Conservation (phyloP, 2,329 filamentous ascomycete species). For the Allantophomopsis lycopodina region DNA sequence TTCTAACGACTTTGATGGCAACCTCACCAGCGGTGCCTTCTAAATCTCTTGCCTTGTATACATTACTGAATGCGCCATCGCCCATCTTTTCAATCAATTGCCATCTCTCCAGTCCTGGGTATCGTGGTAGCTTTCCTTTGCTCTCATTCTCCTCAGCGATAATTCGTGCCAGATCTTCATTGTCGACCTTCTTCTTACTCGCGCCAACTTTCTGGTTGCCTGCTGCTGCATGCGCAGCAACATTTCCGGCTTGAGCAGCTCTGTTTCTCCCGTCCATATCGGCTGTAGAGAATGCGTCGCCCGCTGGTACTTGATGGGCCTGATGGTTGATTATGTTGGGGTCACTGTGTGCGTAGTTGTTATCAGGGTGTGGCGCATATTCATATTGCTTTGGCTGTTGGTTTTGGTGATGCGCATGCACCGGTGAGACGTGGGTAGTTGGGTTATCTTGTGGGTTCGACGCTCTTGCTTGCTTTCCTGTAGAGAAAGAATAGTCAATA, state of each 20-base stretch:
- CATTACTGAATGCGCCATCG: conserved; percentile 96
- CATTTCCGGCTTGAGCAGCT: conserved; percentile 53
- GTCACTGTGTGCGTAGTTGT: conserved; percentile 39
- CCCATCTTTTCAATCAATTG: conserved; percentile 92
- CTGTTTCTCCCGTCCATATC: conserved; percentile 49
- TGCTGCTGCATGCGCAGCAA: conserved; percentile 47
- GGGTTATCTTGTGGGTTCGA: conserved; percentile 47
- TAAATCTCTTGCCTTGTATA: conserved; percentile 75
- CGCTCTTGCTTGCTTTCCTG: conserved; percentile 74
- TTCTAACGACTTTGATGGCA: conserved; percentile 96
- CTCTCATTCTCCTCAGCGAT: conserved; percentile 84
- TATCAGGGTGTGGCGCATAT: conserved; percentile 36
- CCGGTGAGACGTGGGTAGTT: conserved; percentile 23
- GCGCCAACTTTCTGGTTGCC: conserved; percentile 29
- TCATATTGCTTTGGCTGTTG: conserved; percentile 25
- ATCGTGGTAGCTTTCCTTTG: conserved; percentile 73
- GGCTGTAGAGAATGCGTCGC: conserved; percentile 47
- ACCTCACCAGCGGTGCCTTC: conserved; percentile 64
- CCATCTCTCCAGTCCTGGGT: conserved; percentile 78
- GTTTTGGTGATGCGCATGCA: conserved; percentile 48
- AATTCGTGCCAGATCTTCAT: conserved; percentile 67
- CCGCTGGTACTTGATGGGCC: conserved; percentile 30
- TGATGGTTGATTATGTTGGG: conserved; percentile 46
- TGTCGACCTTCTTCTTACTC: conserved; percentile 34
- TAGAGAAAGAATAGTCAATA: conserved; percentile 13